Evolutionary conservation across 306 rosid genomes (phyloP), one percentile per base, ranked within the genome.

Genomic region (Vigna trinervia): DNA sequence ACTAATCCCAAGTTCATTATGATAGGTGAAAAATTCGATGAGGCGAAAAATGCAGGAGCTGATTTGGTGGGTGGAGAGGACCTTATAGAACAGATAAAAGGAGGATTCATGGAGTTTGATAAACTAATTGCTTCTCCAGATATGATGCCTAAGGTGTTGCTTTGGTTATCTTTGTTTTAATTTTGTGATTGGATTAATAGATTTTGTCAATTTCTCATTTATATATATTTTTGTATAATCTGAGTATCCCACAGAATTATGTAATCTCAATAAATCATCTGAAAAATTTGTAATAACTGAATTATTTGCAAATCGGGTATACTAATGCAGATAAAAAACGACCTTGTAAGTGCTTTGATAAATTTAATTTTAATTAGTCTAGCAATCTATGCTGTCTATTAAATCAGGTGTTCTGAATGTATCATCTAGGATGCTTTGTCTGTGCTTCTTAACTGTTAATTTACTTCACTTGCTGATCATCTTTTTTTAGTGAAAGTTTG

Each of bases 31-130:
- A 89, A 74, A 79, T 90, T 96, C 36, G 99, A 96, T 41, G 99
- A 96, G 85, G 99, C 99, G 7, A 96, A 96, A 86, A 87, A 69
- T 72, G 98, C 98, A 1, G 99, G 99, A 85, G 99, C 99, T 43
- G 99, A 96, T 89, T 79, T 96, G 87, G 98, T 96, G 52, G 99
- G 99, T 76, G 99, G 99, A 76, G 99, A 96, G 74, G 99, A 96
- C 85, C 86, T 92, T 90, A 96, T 96, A 85, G 97, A 90, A 86
- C 96, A 96, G 86, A 96, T 96, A 63, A 96, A 87, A 88, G 94
- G 90, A 78, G 99, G 99, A 45, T 96, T 91, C 85, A 96, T 96
- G 99, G 97, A 96, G n/a, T 96, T 96, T 75, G 99, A 96, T 80
- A 96, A 96, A 86, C 81, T 96, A 61, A 96, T 96, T 85, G 98